Percentiles rank a stretch among this genome's conserved stretches.
These are phyloP conservation scores for Triticum aestivum DNA, from an alignment of 176 grass and related monocot species.

Conservation along the genomic window DNA sequence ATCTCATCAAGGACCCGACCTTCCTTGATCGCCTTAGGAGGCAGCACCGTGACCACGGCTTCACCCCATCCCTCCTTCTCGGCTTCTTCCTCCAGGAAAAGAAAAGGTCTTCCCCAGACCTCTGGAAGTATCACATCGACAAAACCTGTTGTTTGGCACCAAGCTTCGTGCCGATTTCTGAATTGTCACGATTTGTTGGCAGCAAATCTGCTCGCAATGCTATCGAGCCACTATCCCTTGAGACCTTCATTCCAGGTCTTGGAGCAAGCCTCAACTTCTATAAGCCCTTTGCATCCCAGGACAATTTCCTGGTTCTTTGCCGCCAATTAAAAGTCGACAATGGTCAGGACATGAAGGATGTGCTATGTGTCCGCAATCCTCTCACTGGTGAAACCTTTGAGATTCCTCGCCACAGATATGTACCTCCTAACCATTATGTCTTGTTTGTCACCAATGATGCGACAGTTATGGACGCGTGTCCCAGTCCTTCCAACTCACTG, in stretches of 20 bases:
- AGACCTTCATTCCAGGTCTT: slow-evolving; percentile 21
- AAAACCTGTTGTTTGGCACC: slow-evolving; percentile 20
- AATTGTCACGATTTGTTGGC: background rate
- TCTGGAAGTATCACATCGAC: slow-evolving; percentile 30
- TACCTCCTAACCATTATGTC: background rate
- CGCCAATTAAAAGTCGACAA: background rate
- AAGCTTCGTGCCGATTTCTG: slow-evolving; percentile 6
- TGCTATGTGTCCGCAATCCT: slow-evolving; percentile 16
- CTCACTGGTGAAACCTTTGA: slow-evolving; percentile 2
- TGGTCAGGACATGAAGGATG: background rate
- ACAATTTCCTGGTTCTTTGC: slow-evolving; percentile 18
- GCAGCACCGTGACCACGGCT: slow-evolving; percentile 8
- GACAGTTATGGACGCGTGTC: background rate
- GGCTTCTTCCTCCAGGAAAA: slow-evolving; percentile 32
- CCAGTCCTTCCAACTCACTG: slow-evolving; percentile 18
- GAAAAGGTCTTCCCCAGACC: background rate
- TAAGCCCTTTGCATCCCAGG: slow-evolving; percentile 25
- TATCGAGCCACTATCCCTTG: background rate
- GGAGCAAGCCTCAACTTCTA: slow-evolving; percentile 34
- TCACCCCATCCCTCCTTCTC: slow-evolving; percentile 31
- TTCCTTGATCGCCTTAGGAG: slow-evolving; percentile 20
- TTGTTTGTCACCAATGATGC: slow-evolving; percentile 21
- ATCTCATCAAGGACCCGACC: slow-evolving; percentile 6
- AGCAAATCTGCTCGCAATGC: background rate
- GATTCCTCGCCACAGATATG: background rate